Evolutionary conservation across 306 rosid genomes (phyloP), one percentile per base, ranked within the genome.

Genomic region (Acacia confusa): DNA sequence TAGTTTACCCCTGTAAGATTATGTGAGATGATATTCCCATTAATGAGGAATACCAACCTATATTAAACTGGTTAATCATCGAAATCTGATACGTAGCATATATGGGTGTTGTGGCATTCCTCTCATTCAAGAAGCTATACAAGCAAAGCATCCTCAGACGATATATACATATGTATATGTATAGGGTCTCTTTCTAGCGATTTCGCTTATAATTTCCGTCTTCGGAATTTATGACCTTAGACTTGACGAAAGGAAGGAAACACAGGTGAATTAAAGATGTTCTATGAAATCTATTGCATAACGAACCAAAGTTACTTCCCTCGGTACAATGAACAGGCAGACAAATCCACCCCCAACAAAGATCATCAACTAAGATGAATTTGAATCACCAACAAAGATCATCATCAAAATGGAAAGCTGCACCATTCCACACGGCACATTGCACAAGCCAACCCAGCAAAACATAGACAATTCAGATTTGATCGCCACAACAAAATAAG

Each of bases 371-470:
- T 70, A 36, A 13, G 53, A 69, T 83, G 34, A 40, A 16, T 27
- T 76, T 34, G 64, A 28, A 68, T 10, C 9, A 27, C 80, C 16
- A 34, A 41, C 72, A 38, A 20, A 40, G 28, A 41, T 36, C 34
- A 22, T 70, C 57, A 60, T 73, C 40, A 58, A 74, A 87, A 79
- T 38, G 79, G 74, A 83, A 82, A 79, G 81, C 80, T 53, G 81
- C 73, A 78, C 66, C 12, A 72, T 76, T 68, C 81, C 88, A 73
- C 47, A 32, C 64, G 68, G 80, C 86, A 69, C 69, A 38, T 78
- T 65, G 84, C 87, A 58, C 74, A 69, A 71, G 70, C 81, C 83
- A 79, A 63, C 85, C 78, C 80, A 74, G 79, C 81, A 89, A 84
- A 80, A 78, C 12, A 84, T 72, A 87, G 40, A 80, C 65, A 78